A percentile compares a stretch with the other conserved stretches of the same genome.
phyloP scores from a whole-genome alignment of 2,329 filamentous ascomycete species.

The Beauveria varroae region DNA sequence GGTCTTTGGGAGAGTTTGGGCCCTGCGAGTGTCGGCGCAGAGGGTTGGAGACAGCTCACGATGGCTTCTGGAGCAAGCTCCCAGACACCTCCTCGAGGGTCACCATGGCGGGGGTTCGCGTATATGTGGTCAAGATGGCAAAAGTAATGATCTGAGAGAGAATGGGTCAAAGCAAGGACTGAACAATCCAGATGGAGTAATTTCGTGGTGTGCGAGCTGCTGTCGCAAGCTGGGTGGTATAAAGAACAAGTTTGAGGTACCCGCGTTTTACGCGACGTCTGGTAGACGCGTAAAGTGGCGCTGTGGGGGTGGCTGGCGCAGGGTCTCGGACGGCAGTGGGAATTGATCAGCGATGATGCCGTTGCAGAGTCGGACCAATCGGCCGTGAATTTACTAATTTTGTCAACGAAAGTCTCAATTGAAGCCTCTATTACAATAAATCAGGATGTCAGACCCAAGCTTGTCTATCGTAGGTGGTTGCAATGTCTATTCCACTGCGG shows the following conservation, averaged over 20 bases:
- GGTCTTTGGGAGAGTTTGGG: background rate
- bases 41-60: constrained; percentile 29
- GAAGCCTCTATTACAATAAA: too few relatives aligned
- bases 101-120: constrained; percentile 29
- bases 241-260: background rate
- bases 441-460: too few relatives aligned
- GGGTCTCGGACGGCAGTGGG: background rate
- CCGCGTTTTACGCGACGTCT: constrained; percentile 11
- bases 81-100: constrained; percentile 34
- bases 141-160: background rate
- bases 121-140: constrained; percentile 1
- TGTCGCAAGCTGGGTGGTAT: background rate
- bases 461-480: too few relatives aligned
- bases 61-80: constrained; percentile 40
- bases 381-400: too few relatives aligned
- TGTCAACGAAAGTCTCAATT: too few relatives aligned
- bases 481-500: too few relatives aligned
- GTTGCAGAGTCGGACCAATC: too few relatives aligned
- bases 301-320: background rate
- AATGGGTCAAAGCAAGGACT: too few relatives aligned
- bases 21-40: background rate
- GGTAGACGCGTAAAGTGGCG: constrained; percentile 10
- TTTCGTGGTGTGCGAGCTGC: background rate
- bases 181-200: background rate
- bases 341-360: too few relatives aligned